Conservation (phyloP, 192 early-diverging fungal genomes). For the Phlyctochytrium planicorne region DNA sequence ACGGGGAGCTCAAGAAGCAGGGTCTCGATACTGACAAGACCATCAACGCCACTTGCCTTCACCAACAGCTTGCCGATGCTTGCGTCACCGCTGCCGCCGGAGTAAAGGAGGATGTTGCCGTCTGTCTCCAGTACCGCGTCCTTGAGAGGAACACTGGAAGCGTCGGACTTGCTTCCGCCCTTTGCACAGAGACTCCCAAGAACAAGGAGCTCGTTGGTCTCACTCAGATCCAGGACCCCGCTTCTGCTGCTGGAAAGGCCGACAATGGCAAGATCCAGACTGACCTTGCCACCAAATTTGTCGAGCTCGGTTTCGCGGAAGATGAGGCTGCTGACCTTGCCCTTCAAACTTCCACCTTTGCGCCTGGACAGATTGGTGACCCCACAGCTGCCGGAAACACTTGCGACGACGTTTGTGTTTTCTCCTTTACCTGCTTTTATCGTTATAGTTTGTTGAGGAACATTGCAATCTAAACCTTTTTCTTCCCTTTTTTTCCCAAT, state of each 20-base stretch:
- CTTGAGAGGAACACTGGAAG: constrained; percentile 19
- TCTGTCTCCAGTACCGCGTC: constrained; percentile 16
- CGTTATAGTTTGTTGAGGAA: no score
- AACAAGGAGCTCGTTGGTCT: constrained; percentile 3
- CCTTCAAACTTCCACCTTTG: constrained; percentile 17
- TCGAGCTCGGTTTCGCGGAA: constrained; percentile 16
- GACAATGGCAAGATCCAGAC: constrained; percentile 13
- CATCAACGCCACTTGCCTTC: constrained; percentile 2
- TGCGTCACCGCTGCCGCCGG: constrained; percentile 13
- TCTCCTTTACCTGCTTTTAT: no score
- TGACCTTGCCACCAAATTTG: constrained; percentile 2
- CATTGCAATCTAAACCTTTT: no score
- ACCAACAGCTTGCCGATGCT: constrained; percentile 21
- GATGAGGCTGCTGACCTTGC: constrained; percentile 18
- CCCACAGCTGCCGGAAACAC: constrained; percentile 7
- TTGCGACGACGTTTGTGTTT: constrained; percentile 15
- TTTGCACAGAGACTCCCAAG: constrained; percentile 15
- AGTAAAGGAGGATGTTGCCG: neutral
- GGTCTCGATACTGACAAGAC: neutral
- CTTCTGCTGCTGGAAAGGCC: neutral
- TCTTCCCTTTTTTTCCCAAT: no score
- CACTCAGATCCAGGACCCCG: constrained; percentile 22
- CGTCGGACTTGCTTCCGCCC: constrained; percentile 3
- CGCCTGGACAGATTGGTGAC: constrained; percentile 3
- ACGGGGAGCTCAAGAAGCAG: constrained; percentile 12